Percentiles rank a stretch among this genome's conserved stretches.
These are phyloP conservation scores for Calonectria henricotiae DNA, from an alignment of 2,329 filamentous ascomycete genomes.

Conservation along the genomic window DNA sequence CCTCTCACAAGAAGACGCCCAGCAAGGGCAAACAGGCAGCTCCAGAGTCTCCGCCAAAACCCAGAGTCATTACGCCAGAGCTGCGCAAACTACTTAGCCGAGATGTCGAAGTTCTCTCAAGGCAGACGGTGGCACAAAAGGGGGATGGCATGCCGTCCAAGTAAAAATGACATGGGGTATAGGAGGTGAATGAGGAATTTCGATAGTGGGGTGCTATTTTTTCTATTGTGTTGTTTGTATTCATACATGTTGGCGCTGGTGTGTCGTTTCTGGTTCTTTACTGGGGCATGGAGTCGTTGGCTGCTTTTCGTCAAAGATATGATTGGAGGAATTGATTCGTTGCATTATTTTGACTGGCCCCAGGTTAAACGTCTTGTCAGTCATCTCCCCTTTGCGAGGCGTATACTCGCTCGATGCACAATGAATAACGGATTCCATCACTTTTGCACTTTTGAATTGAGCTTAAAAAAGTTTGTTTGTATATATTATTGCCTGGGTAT, in stretches of 20 bases:
- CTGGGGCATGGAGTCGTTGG: conserved; percentile 44
- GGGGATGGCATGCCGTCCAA: conserved; percentile 58
- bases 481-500: conserved; percentile 36
- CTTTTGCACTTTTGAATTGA: not conserved
- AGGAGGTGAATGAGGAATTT: not conserved
- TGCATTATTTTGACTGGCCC: conserved; percentile 2
- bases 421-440: conserved; percentile 15
- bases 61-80: conserved; percentile 72
- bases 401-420: not conserved
- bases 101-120: conserved; percentile 64
- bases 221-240: conserved; percentile 28
- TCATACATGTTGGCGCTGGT: conserved; percentile 37
- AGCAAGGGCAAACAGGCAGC: conserved; percentile 60
- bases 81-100: conserved; percentile 69
- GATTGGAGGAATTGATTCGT: conserved; percentile 5
- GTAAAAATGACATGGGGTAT: conserved; percentile 31
- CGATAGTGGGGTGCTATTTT: not conserved
- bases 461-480: not conserved
- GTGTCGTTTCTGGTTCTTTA: conserved; percentile 7
- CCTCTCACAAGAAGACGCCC: conserved; percentile 36
- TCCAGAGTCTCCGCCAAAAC: conserved; percentile 53
- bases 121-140: conserved; percentile 57
- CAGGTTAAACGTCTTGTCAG: not conserved
- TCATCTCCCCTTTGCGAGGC: not conserved
- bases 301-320: conserved; percentile 4